Evolutionary conservation across 2,329 filamentous ascomycete species (phyloP), one percentile per base, ranked within the genome.

Genomic region (Sporothrix globosa): DNA sequence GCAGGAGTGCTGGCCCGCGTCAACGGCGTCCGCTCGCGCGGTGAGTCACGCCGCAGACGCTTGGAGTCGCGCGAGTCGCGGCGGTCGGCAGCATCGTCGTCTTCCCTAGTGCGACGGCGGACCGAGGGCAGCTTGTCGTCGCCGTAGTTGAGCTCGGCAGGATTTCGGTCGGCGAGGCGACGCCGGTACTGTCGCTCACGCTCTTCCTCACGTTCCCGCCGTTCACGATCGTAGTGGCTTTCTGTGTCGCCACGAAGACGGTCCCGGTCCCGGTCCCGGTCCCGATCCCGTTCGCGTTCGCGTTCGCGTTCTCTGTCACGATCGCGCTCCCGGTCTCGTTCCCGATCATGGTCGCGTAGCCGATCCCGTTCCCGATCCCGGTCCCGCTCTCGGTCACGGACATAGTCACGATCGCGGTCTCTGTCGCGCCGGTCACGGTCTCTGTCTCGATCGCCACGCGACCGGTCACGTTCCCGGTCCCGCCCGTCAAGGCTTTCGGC

Each of bases 121-220:
- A 76, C 91, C 86, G 74, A 82, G 11, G 74, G 70, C 81, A 91
- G 82, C 75, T 86, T 83, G 80, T 91, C 83, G 79, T 95, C 93
- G 72, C 95, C 93, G 79, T 97, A 97, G 77, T 96, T 94, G 71
- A 98, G 86, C 79, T 97, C 93, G 76, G 96, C 93, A 73, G 93
- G 89, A 75, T 68, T 73, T 56, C 92, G 90, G 77, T 93, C 93
- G 56, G 80, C 80, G 72, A 83, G 78, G 71, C 92, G 92, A 75
- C 94, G 92, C 71, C 93, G 90, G 80, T 97, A 97, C 68, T 91
- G 85, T 72, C 93, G 89, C 81, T 98, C 96, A 69, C 95, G 89
- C 79, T 97, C 94, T 75, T 93, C 91, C 78, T 98, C 95, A 66
- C 94, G 88, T 74, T 96, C 92, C 72, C 93, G 88, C 69, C 94